Conservation (phyloP, 139 green algal species). For the Coelastrella sp. region DNA sequence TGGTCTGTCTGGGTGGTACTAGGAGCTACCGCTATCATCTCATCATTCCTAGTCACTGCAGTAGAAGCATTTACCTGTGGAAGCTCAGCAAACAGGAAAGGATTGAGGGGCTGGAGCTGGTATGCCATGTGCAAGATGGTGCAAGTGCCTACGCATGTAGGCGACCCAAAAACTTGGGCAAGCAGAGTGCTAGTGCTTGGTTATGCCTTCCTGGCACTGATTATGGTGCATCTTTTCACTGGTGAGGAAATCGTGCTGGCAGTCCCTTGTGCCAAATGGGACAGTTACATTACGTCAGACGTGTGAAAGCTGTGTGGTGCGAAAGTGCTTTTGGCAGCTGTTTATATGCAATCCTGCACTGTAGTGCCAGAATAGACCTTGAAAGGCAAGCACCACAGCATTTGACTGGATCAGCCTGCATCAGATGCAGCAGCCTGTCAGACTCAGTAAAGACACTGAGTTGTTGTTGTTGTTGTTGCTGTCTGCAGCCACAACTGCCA, state of each 20-base stretch:
- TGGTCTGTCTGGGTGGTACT: constrained; percentile 37
- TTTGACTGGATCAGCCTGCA: too few relatives aligned
- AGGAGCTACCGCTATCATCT: constrained; percentile 8
- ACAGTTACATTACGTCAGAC: too few relatives aligned
- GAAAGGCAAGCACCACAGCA: too few relatives aligned
- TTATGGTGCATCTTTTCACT: constrained; percentile 46
- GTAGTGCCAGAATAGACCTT: too few relatives aligned
- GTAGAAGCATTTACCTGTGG: background rate
- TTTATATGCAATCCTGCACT: too few relatives aligned
- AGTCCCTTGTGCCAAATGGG: background rate
- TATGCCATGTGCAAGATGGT: constrained; percentile 34
- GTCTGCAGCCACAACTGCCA: constrained; percentile 10
- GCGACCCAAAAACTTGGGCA: constrained; percentile 36
- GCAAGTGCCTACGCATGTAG: constrained; percentile 24
- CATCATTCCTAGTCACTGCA: background rate
- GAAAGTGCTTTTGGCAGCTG: too few relatives aligned
- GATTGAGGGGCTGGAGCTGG: constrained; percentile 34
- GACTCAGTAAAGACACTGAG: background rate
- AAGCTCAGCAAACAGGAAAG: constrained; percentile 25
- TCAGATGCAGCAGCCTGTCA: too few relatives aligned
- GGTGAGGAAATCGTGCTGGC: background rate
- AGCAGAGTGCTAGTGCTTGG: constrained; percentile 9
- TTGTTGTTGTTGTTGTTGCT: background rate
- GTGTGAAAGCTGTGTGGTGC: too few relatives aligned
- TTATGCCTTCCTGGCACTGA: constrained; percentile 42